A percentile compares a stretch with the other conserved stretches of the same genome.
Evolutionary conservation across 2,329 filamentous ascomycete species (phyloP).

Genomic region (Verticillium albo-atrum): DNA sequence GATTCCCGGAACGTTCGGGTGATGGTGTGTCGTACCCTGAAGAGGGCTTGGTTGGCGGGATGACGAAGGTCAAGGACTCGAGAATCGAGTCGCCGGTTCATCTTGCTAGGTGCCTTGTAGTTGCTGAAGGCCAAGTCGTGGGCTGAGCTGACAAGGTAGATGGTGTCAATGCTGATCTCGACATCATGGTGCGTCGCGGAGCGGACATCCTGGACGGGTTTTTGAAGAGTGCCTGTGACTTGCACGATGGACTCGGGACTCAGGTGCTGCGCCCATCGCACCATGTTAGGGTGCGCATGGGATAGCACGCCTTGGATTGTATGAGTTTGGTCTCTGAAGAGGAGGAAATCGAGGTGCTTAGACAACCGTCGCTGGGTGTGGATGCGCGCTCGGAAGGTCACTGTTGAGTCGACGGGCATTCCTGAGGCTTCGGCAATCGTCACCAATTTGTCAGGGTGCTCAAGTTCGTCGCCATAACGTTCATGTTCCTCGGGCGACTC

Average conservation of each 20-base stretch:
- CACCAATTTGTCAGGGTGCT: constrained; percentile 5
- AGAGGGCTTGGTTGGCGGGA: constrained; percentile 81
- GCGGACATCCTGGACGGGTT: constrained; percentile 68
- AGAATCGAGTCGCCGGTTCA: constrained; percentile 19
- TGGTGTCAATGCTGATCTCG: constrained; percentile 63
- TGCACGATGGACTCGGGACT: constrained; percentile 74
- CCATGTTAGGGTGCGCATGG: constrained; percentile 59
- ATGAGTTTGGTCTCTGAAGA: constrained; percentile 77
- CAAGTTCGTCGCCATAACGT: neutral
- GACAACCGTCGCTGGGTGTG: constrained; percentile 80
- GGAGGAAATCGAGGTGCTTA: constrained; percentile 75
- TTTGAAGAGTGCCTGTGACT: constrained; percentile 68
- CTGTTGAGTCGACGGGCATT: constrained; percentile 26
- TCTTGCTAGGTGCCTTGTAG: constrained; percentile 30
- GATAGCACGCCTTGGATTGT: constrained; percentile 80
- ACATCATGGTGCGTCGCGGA: constrained; percentile 71
- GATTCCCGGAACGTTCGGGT: constrained; percentile 74
- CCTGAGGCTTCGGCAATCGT: constrained; percentile 8
- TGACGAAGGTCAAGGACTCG: constrained; percentile 82
- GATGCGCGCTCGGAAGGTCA: constrained; percentile 51
- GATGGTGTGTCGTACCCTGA: constrained; percentile 79
- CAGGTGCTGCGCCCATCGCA: constrained; percentile 83
- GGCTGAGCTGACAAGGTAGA: constrained; percentile 48
- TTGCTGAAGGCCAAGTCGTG: constrained; percentile 46
- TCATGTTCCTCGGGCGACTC: neutral